These are phyloP conservation scores for Casuarina cunninghamiana DNA, from an alignment of 306 rosid genomes.

Conservation along the genomic window DNA sequence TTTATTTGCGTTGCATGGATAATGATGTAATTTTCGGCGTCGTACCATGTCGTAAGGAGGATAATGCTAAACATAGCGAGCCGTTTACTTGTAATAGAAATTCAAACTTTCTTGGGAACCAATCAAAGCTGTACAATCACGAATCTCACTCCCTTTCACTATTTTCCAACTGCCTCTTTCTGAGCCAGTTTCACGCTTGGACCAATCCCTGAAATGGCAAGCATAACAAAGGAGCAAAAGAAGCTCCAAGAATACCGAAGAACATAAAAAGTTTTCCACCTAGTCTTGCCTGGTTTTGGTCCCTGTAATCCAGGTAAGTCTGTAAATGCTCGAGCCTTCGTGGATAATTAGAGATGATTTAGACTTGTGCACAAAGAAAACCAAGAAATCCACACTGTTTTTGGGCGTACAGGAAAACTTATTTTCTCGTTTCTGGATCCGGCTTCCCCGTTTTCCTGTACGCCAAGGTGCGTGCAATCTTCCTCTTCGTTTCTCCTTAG, in stretches of 20 bases:
- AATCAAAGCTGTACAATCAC: neutral
- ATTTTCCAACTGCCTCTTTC: neutral
- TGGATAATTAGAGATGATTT: neutral
- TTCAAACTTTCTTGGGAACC: neutral
- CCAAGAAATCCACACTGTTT: neutral
- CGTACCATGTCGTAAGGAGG: neutral
- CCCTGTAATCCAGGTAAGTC: conserved; percentile 2
- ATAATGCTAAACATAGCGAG: neutral
- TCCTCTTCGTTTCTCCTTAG: neutral
- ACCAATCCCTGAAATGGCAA: neutral
- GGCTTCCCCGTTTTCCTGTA: conserved; percentile 38
- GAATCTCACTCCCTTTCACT: neutral
- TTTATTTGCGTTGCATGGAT: no score
- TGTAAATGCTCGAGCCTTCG: neutral
- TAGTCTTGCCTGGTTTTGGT: conserved; percentile 6
- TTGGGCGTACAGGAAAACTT: conserved; percentile 36
- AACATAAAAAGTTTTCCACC: neutral
- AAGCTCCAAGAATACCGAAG: neutral
- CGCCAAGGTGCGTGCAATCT: conserved; percentile 20
- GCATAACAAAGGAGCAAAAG: neutral
- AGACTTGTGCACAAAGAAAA: neutral
- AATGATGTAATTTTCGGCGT: neutral
- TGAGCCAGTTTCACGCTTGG: neutral
- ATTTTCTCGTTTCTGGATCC: neutral
- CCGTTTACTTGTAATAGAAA: neutral